Conservation (phyloP, 1,139 yeast species). For the Candida dubliniensis region DNA sequence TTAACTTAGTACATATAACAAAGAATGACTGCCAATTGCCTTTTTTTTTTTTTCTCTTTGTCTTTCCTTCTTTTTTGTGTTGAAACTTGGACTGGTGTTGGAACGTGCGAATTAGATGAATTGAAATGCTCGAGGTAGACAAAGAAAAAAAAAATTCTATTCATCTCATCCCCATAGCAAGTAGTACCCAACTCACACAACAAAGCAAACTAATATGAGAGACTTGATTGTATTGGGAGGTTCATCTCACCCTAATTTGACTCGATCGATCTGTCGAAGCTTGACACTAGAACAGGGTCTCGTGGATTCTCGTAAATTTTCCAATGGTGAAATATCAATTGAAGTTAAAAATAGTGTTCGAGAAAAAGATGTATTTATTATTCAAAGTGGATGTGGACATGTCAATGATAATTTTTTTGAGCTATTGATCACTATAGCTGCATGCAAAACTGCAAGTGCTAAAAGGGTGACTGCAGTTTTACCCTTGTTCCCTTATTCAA, state of each 20-base stretch:
- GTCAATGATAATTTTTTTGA: slow-evolving; percentile 92
- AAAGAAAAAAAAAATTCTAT: slow-evolving; percentile 7
- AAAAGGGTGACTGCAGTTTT: slow-evolving; percentile 90
- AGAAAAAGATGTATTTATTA: slow-evolving; percentile 88
- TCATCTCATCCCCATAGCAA: neutral
- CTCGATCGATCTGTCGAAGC: slow-evolving; percentile 60
- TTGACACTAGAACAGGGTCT: slow-evolving; percentile 62
- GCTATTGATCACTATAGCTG: slow-evolving; percentile 82
- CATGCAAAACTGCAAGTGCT: slow-evolving; percentile 95
- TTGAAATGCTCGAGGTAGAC: neutral
- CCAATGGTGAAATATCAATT: slow-evolving; percentile 89
- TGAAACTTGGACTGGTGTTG: neutral
- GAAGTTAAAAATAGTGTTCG: slow-evolving; percentile 82
- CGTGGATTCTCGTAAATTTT: slow-evolving; percentile 58
- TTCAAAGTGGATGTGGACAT: slow-evolving; percentile 81
- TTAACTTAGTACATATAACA: neutral
- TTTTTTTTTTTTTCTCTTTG: slow-evolving; percentile 3
- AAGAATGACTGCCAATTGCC: neutral
- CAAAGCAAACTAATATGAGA: slow-evolving; percentile 47
- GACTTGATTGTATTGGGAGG: slow-evolving; percentile 79
- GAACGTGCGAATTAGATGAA: slow-evolving; percentile 4
- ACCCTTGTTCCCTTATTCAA: slow-evolving; percentile 91
- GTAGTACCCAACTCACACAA: slow-evolving; percentile 5
- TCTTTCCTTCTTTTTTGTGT: neutral
- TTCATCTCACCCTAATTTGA: slow-evolving; percentile 67